Percentiles rank a stretch among this genome's conserved stretches.
Conservation (phyloP, 2,329 filamentous ascomycete genomes). For the Cladophialophora exuberans region DNA sequence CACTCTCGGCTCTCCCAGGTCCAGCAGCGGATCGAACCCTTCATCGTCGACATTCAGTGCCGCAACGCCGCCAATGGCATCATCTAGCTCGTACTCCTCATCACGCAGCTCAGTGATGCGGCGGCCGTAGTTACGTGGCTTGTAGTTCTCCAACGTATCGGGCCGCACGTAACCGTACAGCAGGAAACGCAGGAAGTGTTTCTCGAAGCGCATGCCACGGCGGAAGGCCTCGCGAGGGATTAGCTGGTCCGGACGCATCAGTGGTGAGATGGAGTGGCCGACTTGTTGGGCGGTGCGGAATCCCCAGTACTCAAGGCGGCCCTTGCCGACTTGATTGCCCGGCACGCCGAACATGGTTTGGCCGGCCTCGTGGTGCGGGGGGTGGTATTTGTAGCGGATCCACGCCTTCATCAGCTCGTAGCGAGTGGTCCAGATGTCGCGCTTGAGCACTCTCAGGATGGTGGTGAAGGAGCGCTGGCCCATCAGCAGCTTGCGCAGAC, state of each 20-base stretch:
- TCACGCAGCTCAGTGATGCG: constrained; percentile 23
- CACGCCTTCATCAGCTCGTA: constrained; percentile 48
- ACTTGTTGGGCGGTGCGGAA: constrained; percentile 2
- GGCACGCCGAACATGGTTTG: constrained; percentile 54
- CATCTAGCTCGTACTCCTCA: constrained; percentile 31
- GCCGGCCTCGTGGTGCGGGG: constrained; percentile 33
- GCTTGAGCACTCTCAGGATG: constrained; percentile 63
- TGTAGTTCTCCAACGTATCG: constrained; percentile 54
- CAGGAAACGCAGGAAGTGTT: constrained; percentile 30
- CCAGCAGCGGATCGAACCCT: constrained; percentile 29
- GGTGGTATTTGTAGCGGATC: constrained; percentile 59
- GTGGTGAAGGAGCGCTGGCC: constrained; percentile 61
- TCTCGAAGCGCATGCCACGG: constrained; percentile 27
- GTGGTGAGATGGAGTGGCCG: constrained; percentile 15
- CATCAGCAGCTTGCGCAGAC: constrained; percentile 61
- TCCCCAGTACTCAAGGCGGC: constrained; percentile 63
- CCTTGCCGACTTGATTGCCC: constrained; percentile 54
- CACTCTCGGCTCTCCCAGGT: constrained; percentile 22
- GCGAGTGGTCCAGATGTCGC: constrained; percentile 54
- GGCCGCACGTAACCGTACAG: constrained; percentile 65
- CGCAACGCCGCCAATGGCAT: constrained; percentile 28
- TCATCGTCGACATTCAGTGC: constrained; percentile 28
- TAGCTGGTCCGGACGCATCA: constrained; percentile 36
- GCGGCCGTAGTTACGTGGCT: constrained; percentile 47
- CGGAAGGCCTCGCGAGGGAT: constrained; percentile 34